These are phyloP conservation scores for Penicillium cosmopolitanum DNA, from an alignment of 495 filamentous ascomycete genomes.

Conservation along the genomic window DNA sequence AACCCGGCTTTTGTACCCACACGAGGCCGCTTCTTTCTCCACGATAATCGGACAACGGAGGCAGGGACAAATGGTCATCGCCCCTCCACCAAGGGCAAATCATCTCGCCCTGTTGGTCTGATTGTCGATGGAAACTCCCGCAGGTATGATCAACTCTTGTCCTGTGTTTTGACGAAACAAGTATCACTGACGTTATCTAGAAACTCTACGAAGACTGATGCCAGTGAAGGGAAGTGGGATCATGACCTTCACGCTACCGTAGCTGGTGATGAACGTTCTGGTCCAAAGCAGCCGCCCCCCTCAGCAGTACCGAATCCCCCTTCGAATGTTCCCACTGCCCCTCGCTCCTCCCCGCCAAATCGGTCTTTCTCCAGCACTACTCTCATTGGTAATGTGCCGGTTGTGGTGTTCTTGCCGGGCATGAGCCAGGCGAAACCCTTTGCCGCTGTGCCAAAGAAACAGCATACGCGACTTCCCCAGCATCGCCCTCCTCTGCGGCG, in stretches of 20 bases:
- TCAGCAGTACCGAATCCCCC: constrained; percentile 29
- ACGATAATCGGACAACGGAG: constrained; percentile 83
- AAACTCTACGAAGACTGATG: constrained; percentile 70
- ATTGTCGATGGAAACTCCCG: constrained; percentile 53
- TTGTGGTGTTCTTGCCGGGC: constrained; percentile 76
- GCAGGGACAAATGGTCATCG: constrained; percentile 64
- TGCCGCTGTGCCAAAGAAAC: constrained; percentile 72
- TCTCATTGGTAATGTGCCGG: constrained; percentile 76
- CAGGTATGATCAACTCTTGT: constrained; percentile 31
- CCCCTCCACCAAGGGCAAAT: constrained; percentile 45
- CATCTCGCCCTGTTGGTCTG: constrained; percentile 47
- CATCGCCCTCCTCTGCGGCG: constrained; percentile 92
- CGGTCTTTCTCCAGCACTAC: constrained; percentile 69
- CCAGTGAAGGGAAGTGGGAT: constrained; percentile 82
- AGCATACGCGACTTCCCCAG: constrained; percentile 91
- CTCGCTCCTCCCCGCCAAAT: constrained; percentile 58
- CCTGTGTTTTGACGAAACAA: not conserved
- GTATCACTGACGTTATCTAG: constrained; percentile 48
- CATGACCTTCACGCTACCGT: constrained; percentile 95
- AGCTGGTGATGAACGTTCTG: constrained; percentile 49
- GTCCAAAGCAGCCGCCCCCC: constrained; percentile 23
- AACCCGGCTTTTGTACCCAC: constrained; percentile 96
- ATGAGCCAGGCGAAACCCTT: constrained; percentile 74
- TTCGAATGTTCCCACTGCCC: constrained; percentile 45
- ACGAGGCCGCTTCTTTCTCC: constrained; percentile 93